Base-by-base conservation (phyloP, 1,139 yeast genomes). In the Kodamaea arcana region DNA sequence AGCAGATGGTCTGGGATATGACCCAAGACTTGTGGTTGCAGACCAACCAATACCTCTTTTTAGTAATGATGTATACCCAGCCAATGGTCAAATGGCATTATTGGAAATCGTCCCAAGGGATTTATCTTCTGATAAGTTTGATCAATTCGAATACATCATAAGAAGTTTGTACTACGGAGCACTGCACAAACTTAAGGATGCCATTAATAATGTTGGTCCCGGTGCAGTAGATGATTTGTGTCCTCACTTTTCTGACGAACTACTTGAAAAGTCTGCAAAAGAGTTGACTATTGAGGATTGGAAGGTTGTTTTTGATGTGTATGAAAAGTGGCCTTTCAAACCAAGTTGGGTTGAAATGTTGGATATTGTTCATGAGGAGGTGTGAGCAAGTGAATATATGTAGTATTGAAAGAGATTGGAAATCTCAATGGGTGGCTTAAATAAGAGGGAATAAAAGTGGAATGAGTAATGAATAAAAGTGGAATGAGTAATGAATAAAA, bases 291-390 rank as follows among this genome's bases (percentile, higher is more conserved):
- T 65, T 4, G 74, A 72, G 1, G 94, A 87, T 14, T 65, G 82
- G 41, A 41, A 65, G 6, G 47, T 54, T 4, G 52, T 90, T 7
- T 67, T 79, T 3, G 56, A 70, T 4, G 68, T 62, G 3, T 85
- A 82, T 52, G 72, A 69, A 30, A 53, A 61, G 15, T 90, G 97
- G 97, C 94, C 97, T 0, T 90, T 88, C 64, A 87, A 81, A 56
- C 97, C 97, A 1, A 30, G 60, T 0, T 43, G 41, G 15, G 44
- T 47, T 9, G 62, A 56, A 24, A 52, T 51, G 12, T 35, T 50
- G 40, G 52, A 47, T 28, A 35, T 53, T 9, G 44, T 49, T 11
- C 47, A 47, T 29, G 57, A 52, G 14, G 56, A 51, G 33, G 29
- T 14, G 34, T 18, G 22, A 18, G 22, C 9, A 18, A n/a, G n/a